A percentile compares a stretch with the other conserved stretches of the same genome.
These are phyloP conservation scores for Penicillium glabrum DNA, from an alignment of 2,329 filamentous ascomycete genomes.

Conservation along the genomic window DNA sequence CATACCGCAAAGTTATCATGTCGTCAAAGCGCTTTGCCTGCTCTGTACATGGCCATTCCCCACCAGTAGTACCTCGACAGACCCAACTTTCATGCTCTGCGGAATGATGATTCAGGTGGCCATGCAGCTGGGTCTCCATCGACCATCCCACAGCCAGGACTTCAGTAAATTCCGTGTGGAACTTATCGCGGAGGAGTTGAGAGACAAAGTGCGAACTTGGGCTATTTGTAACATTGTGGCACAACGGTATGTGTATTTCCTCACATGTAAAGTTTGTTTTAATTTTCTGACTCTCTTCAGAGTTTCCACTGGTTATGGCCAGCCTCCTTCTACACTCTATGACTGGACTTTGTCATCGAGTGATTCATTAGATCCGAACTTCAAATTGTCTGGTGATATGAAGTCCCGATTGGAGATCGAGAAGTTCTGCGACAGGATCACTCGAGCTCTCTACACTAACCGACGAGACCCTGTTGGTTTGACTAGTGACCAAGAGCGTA, in stretches of 20 bases:
- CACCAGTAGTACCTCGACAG: constrained; percentile 62
- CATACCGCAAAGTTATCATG: constrained; percentile 63
- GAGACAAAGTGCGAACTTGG: constrained; percentile 66
- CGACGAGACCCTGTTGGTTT: constrained; percentile 55
- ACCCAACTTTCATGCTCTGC: constrained; percentile 65
- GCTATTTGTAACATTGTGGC: constrained; percentile 67
- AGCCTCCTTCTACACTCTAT: constrained; percentile 62
- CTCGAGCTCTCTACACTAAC: constrained; percentile 58
- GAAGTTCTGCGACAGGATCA: constrained; percentile 59
- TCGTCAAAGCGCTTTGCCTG: constrained; percentile 63
- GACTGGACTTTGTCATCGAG: constrained; percentile 56
- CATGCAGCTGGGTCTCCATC: constrained; percentile 66
- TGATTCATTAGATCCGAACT: constrained; percentile 45
- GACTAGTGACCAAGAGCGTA: constrained; percentile 45
- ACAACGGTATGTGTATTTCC: constrained; percentile 52
- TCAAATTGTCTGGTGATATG: constrained; percentile 53
- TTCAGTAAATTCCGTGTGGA: constrained; percentile 53
- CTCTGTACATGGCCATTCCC: constrained; percentile 67
- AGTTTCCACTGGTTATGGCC: constrained; percentile 67
- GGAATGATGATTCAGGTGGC: constrained; percentile 68
- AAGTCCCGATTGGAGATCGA: constrained; percentile 56
- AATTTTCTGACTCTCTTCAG: constrained; percentile 31
- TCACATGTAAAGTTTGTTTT: neutral
- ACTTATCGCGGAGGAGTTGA: constrained; percentile 61
- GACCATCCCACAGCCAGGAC: constrained; percentile 62